Evolutionary conservation across 352 stramenopile species (phyloP).

Genomic region (Globisporangium recalcitrans): DNA sequence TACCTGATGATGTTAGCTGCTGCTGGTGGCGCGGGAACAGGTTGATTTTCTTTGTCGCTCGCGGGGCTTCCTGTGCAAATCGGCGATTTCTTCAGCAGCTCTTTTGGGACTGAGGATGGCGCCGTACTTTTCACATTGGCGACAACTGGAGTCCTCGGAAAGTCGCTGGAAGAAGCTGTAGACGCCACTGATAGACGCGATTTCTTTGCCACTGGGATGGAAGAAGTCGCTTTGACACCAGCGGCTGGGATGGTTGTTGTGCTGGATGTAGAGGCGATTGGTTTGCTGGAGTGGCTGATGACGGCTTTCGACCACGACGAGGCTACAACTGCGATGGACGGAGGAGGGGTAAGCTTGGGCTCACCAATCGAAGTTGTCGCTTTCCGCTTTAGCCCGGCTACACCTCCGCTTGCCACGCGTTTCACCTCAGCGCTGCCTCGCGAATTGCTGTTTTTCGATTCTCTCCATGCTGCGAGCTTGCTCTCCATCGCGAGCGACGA

Average conservation of each 20-base stretch:
- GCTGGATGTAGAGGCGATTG: neutral
- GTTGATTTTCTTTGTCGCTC: constrained; percentile 19
- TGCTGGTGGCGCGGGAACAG: neutral
- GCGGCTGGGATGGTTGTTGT: neutral
- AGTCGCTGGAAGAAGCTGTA: neutral
- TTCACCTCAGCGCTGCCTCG: neutral
- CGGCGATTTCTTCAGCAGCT: neutral
- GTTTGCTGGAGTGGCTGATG: neutral
- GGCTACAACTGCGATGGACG: neutral
- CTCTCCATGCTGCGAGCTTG: constrained; percentile 13
- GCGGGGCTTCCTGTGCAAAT: constrained; percentile 6
- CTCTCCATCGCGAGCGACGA: constrained; percentile 13
- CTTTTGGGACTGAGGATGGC: neutral
- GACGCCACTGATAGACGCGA: neutral
- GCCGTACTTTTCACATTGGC: neutral
- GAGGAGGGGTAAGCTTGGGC: constrained; percentile 1
- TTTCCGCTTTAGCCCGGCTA: constrained; percentile 5
- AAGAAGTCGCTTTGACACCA: neutral
- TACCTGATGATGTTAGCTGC: neutral
- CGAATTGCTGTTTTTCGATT: constrained; percentile 1
- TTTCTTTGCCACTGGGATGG: constrained; percentile 1
- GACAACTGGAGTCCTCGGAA: neutral
- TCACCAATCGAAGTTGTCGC: constrained; percentile 7
- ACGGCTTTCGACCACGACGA: neutral
- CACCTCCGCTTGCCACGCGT: neutral